phyloP scores from a whole-genome alignment of 2,329 filamentous ascomycete species.

The Dactylellina leptospora region DNA sequence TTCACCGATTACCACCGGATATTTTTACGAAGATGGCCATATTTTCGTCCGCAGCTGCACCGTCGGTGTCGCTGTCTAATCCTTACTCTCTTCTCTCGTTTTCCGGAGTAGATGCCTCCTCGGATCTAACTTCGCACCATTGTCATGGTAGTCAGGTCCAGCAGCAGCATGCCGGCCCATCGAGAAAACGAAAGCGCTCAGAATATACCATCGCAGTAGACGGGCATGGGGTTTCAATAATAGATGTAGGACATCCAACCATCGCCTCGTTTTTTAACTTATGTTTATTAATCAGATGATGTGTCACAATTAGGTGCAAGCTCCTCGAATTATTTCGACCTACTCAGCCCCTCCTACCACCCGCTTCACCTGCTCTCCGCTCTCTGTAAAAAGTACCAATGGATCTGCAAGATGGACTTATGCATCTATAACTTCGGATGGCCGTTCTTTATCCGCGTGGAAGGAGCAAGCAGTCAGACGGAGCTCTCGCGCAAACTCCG shows the following conservation, averaged over 20 bases:
- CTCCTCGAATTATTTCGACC: slow-evolving; percentile 49
- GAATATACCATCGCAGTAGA: slow-evolving; percentile 50
- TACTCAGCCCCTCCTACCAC: slow-evolving; percentile 50
- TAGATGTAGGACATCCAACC: slow-evolving; percentile 33
- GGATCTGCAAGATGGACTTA: slow-evolving; percentile 48
- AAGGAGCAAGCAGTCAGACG: slow-evolving; percentile 39
- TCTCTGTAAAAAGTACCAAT: slow-evolving; percentile 43
- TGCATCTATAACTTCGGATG: slow-evolving; percentile 39
- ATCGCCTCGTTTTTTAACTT: background rate
- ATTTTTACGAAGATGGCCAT: slow-evolving; percentile 40
- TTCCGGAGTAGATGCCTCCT: slow-evolving; percentile 31
- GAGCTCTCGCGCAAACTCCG: slow-evolving; percentile 48
- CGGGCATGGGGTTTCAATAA: slow-evolving; percentile 44
- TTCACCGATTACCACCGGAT: slow-evolving; percentile 12
- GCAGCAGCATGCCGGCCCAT: slow-evolving; percentile 30
- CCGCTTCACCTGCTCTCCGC: slow-evolving; percentile 44
- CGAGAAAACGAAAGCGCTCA: slow-evolving; percentile 49
- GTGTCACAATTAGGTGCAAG: slow-evolving; percentile 32
- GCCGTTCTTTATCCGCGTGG: slow-evolving; percentile 39
- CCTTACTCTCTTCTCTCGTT: slow-evolving; percentile 46
- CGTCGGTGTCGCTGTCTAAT: slow-evolving; percentile 52
- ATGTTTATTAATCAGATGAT: background rate
- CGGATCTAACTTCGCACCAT: slow-evolving; percentile 28
- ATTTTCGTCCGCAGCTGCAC: slow-evolving; percentile 41
- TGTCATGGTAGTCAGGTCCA: slow-evolving; percentile 46